A percentile compares a stretch with the other conserved stretches of the same genome.
These are phyloP conservation scores for Populus alba DNA, from an alignment of 345 rosid species.

Conservation along the genomic window DNA sequence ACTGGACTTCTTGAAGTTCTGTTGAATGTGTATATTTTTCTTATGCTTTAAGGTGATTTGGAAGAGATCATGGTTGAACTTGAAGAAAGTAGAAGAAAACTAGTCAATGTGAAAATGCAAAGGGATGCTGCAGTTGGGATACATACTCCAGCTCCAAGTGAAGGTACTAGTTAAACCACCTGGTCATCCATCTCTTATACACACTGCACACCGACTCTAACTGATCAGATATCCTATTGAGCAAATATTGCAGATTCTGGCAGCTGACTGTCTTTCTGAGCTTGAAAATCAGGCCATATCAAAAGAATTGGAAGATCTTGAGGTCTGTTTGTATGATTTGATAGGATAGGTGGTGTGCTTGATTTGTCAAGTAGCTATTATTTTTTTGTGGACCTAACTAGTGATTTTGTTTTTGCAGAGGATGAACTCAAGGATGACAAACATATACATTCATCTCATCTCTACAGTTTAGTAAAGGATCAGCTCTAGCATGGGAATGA, in stretches of 20 bases:
- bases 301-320: slow-evolving; percentile 69
- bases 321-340: slow-evolving; percentile 45
- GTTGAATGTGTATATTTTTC: slow-evolving; percentile 21
- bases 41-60: slow-evolving; percentile 59
- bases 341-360: slow-evolving; percentile 7
- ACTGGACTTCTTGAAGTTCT: slow-evolving; percentile 15
- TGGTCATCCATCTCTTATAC: neutral
- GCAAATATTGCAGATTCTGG: slow-evolving; percentile 57
- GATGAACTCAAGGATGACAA: slow-evolving; percentile 79
- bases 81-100: slow-evolving; percentile 87
- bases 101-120: slow-evolving; percentile 75
- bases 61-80: slow-evolving; percentile 86
- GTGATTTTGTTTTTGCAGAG: slow-evolving; percentile 38
- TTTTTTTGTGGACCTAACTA: slow-evolving; percentile 15
- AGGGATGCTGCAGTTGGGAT: slow-evolving; percentile 68
- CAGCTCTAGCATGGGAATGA: slow-evolving; percentile 75
- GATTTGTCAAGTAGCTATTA: slow-evolving; percentile 4
- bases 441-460: slow-evolving; percentile 59
- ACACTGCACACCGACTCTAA: neutral
- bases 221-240: slow-evolving; percentile 14
- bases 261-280: slow-evolving; percentile 78
- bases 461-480: slow-evolving; percentile 65
- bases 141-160: slow-evolving; percentile 45
- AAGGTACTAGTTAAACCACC: slow-evolving; percentile 44
- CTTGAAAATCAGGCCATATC: slow-evolving; percentile 63